Evolutionary conservation across 75 land plant genomes (phyloP).

Genomic region (Ceratopteris richardii): DNA sequence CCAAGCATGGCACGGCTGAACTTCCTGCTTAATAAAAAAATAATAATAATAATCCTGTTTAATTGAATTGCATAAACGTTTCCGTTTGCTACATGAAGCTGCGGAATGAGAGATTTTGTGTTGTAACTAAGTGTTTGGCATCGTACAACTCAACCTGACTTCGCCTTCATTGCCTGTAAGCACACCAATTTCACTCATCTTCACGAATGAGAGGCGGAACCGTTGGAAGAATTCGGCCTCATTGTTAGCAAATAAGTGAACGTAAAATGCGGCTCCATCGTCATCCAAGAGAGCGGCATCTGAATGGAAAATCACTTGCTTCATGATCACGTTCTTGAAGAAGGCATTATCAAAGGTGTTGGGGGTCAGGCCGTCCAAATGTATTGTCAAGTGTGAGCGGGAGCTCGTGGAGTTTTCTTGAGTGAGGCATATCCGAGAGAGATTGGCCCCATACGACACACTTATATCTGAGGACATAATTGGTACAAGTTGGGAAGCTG

Average conservation of each 20-base stretch:
- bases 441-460: constrained; percentile 10
- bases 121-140: too few species aligned
- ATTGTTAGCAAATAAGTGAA: constrained; percentile 13
- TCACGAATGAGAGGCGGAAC: not conserved
- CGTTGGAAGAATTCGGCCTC: not conserved
- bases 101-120: too few species aligned
- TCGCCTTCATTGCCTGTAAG: too few species aligned
- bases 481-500: constrained; percentile 18
- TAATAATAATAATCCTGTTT: too few species aligned
- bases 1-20: too few species aligned
- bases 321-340: constrained; percentile 30
- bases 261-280: constrained; percentile 17
- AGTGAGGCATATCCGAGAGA: constrained; percentile 12
- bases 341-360: constrained; percentile 35
- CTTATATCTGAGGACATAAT: constrained; percentile 22
- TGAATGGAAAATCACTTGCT: constrained; percentile 43
- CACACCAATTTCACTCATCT: not conserved
- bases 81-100: too few species aligned
- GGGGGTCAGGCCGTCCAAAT: constrained; percentile 32
- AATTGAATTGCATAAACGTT: too few species aligned
- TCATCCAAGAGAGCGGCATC: constrained; percentile 41
- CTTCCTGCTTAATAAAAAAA: too few species aligned
- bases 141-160: too few species aligned
- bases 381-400: constrained; percentile 26
- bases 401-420: not conserved